These are phyloP conservation scores for Emericellopsis atlantica DNA, from an alignment of 2,329 filamentous ascomycete genomes.

Conservation along the genomic window DNA sequence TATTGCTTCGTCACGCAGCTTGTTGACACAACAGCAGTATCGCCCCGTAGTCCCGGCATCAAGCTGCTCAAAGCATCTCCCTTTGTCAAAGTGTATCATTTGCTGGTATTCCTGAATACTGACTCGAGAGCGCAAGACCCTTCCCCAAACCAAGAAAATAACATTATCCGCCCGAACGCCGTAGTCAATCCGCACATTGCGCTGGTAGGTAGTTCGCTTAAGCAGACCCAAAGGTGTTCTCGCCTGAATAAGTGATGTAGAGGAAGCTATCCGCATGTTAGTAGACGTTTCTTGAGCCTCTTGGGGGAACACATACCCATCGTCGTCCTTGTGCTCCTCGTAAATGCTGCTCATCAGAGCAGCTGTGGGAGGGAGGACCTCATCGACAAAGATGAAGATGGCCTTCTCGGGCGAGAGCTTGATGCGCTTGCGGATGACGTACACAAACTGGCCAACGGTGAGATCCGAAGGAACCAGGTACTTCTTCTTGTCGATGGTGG, in stretches of 20 bases:
- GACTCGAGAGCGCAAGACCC: too few species aligned
- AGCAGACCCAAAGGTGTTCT: slow-evolving; percentile 80
- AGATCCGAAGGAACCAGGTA: slow-evolving; percentile 95
- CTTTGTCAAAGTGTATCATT: too few species aligned
- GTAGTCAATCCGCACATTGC: not conserved
- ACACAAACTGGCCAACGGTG: slow-evolving; percentile 98
- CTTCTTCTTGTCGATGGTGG: slow-evolving; percentile 99
- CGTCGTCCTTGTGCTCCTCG: slow-evolving; percentile 91
- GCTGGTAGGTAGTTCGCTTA: not conserved
- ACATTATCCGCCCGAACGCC: slow-evolving; percentile 1
- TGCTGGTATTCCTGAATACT: too few species aligned
- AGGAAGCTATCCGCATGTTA: slow-evolving; percentile 54
- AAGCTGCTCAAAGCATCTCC: too few species aligned
- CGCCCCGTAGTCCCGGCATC: too few species aligned
- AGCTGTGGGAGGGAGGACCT: slow-evolving; percentile 90
- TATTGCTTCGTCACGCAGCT: too few species aligned
- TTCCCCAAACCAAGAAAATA: too few species aligned
- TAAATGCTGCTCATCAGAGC: slow-evolving; percentile 99
- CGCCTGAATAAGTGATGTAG: slow-evolving; percentile 98
- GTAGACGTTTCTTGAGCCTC: not conserved
- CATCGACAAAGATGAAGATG: slow-evolving; percentile 99
- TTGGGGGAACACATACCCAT: slow-evolving; percentile 36
- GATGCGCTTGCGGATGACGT: slow-evolving; percentile 99
- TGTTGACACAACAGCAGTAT: too few species aligned
- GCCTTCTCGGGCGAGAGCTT: slow-evolving; percentile 99